phyloP scores from a whole-genome alignment of 345 rosid genomes.

The Corchorus capsularis region DNA sequence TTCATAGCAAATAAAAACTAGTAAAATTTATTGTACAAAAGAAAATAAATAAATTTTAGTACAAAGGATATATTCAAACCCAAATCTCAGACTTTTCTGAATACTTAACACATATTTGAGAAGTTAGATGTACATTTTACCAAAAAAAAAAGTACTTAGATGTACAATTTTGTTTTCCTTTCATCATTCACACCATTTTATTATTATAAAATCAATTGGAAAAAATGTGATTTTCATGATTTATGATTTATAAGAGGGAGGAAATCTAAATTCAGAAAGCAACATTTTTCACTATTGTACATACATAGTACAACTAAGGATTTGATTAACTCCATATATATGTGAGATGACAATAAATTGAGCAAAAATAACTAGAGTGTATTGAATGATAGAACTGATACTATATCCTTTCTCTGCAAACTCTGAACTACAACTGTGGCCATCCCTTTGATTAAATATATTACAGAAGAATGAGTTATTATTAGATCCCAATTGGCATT shows the following conservation, averaged over 20 bases:
- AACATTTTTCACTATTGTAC: neutral
- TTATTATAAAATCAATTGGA: neutral
- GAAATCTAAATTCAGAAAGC: neutral
- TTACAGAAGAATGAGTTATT: too few relatives aligned
- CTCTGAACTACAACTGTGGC: too few relatives aligned
- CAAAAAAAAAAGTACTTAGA: too few relatives aligned
- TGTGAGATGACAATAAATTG: neutral
- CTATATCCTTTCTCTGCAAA: slow-evolving; percentile 8
- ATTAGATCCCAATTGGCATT: slow-evolving; percentile 2
- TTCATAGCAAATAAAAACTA: too few relatives aligned
- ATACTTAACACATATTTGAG: too few relatives aligned
- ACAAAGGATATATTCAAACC: neutral
- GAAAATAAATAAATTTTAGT: too few relatives aligned
- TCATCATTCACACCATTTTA: neutral
- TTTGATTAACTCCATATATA: neutral
- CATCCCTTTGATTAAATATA: slow-evolving; percentile 10
- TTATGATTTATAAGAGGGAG: too few relatives aligned
- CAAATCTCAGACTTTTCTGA: neutral
- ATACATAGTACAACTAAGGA: neutral
- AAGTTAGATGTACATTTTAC: too few relatives aligned
- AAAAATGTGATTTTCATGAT: too few relatives aligned
- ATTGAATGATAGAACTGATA: too few relatives aligned
- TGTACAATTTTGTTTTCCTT: too few relatives aligned
- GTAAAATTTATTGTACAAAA: too few relatives aligned
- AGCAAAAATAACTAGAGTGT: neutral